Percentiles rank a stretch among this genome's conserved stretches.
Evolutionary conservation across 1,284 basidiomycete genomes (phyloP).

Genomic region (Trichosporon sp.): DNA sequence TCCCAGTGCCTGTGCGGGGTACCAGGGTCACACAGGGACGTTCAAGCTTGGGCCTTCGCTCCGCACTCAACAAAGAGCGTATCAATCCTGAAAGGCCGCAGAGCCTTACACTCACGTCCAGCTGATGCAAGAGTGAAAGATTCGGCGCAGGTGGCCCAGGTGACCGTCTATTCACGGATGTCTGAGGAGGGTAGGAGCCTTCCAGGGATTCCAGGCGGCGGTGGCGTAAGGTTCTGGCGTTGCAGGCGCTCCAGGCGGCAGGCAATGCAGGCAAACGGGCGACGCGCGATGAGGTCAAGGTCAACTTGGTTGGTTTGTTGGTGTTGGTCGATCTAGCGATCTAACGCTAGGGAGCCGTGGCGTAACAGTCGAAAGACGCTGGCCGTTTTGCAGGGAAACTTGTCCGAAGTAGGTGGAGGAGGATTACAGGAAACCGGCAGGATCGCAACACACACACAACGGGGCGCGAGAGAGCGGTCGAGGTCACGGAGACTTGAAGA

Average conservation of each 20-base stretch:
- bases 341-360: conserved; percentile 8
- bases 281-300: conserved; percentile 7
- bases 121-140: neutral
- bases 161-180: conserved; percentile 6
- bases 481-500: neutral
- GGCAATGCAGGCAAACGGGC: neutral
- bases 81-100: neutral
- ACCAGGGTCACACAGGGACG: conserved; percentile 13
- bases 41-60: conserved; percentile 17
- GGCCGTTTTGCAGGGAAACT: conserved; percentile 6
- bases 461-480: neutral
- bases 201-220: neutral
- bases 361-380: neutral
- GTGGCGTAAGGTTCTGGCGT: conserved; percentile 3
- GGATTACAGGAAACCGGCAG: neutral
- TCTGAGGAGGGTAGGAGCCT: neutral
- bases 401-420: neutral
- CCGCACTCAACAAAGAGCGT: neutral
- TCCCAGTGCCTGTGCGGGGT: conserved; percentile 19
- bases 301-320: neutral
- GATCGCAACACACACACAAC: neutral
- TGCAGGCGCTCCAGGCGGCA: conserved; percentile 12
- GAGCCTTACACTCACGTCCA: neutral
- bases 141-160: conserved; percentile 3
- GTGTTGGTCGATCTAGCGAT: conserved; percentile 9